These are phyloP conservation scores for Gymnopilus dilepis DNA, from an alignment of 768 basidiomycete genomes.

Conservation along the genomic window DNA sequence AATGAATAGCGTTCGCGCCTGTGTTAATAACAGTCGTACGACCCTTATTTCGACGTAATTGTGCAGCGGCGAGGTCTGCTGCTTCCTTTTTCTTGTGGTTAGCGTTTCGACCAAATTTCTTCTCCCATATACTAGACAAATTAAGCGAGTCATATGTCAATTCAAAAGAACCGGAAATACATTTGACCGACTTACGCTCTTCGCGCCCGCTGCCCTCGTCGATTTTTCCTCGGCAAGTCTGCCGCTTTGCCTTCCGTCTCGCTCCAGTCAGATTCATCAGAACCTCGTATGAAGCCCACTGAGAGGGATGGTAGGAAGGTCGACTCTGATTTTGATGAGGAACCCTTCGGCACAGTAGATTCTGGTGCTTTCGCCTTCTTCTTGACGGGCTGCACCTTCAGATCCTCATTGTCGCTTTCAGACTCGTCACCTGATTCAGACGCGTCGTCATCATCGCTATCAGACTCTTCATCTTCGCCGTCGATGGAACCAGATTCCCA, in stretches of 20 bases:
- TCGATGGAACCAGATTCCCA: conserved; percentile 61
- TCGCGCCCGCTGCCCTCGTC: conserved; percentile 93
- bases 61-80: conserved; percentile 23
- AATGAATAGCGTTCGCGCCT: conserved; percentile 24
- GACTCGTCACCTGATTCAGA: conserved; percentile 28
- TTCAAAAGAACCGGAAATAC: background rate
- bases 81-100: conserved; percentile 85
- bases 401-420: conserved; percentile 38
- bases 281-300: conserved; percentile 82
- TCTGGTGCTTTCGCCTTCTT: conserved; percentile 22
- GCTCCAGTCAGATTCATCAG: conserved; percentile 78
- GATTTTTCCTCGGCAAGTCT: conserved; percentile 76
- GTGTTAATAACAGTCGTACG: conserved; percentile 22
- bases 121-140: conserved; percentile 89
- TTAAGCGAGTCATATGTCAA: background rate
- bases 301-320: conserved; percentile 88
- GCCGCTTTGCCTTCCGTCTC: conserved; percentile 62
- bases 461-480: conserved; percentile 35
- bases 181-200: conserved; percentile 72
- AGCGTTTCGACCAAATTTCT: conserved; percentile 89
- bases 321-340: conserved; percentile 27
- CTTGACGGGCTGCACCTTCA: conserved; percentile 28
- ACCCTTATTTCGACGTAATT: conserved; percentile 23
- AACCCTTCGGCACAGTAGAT: conserved; percentile 11
- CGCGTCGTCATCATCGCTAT: conserved; percentile 21